Evolutionary conservation across 805 yeast genomes (phyloP).

Genomic region (Kluyveromyces lactis): DNA sequence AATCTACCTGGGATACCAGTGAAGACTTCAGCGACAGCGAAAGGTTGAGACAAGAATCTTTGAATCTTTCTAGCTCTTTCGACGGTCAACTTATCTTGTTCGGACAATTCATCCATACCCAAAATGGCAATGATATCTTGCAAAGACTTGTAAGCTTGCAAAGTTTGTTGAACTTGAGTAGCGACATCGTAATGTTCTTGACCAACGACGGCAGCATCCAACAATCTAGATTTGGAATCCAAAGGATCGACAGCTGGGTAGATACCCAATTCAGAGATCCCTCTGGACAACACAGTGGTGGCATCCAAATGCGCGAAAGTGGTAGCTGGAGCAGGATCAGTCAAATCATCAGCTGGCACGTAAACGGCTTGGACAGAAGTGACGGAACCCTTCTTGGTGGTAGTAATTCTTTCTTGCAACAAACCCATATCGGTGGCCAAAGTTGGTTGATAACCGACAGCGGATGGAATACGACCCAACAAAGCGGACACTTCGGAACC

Average conservation of each 20-base stretch:
- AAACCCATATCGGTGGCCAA: conserved; percentile 99
- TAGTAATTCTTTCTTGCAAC: conserved; percentile 99
- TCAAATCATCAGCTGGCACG: conserved; percentile 99
- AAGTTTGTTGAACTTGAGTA: conserved; percentile 90
- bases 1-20: conserved; percentile 98
- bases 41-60: conserved; percentile 99
- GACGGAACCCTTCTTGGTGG: conserved; percentile 99
- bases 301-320: conserved; percentile 99
- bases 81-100: conserved; percentile 96
- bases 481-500: conserved; percentile 99
- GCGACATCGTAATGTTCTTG: conserved; percentile 98
- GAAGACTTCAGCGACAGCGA: conserved; percentile 99
- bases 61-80: conserved; percentile 99
- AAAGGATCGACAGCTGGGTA: conserved; percentile 99
- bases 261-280: conserved; percentile 99
- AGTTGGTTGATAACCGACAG: conserved; percentile 99
- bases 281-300: conserved; percentile 98
- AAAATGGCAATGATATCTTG: conserved; percentile 99
- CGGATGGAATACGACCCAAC: conserved; percentile 99
- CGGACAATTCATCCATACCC: conserved; percentile 99
- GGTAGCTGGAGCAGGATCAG: conserved; percentile 99
- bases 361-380: conserved; percentile 99
- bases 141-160: conserved; percentile 98
- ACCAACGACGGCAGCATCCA: conserved; percentile 96
- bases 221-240: conserved; percentile 97